Base-by-base conservation (phyloP, 2,329 filamentous ascomycete species). In the Anthostomella pinea region DNA sequence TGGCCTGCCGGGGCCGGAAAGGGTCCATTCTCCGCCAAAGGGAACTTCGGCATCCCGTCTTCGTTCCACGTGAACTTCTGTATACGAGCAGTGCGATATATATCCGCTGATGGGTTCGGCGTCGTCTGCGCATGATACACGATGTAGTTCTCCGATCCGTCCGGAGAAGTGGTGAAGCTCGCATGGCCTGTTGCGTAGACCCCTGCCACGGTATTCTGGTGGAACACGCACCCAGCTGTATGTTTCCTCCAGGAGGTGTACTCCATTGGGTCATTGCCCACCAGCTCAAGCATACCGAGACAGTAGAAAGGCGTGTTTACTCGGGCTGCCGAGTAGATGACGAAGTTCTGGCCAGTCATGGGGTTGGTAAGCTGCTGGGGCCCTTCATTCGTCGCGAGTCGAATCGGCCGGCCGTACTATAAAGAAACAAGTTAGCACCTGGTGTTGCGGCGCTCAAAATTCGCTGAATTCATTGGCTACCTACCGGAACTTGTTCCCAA, bases 301-400 rank as follows among this genome's bases (percentile, higher is more conserved):
- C 59, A 64, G 45, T 63, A 63, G 42, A 56, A 63, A 3, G 60
- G 61, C 6, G 60, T 64, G 36, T 62, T 60, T 7, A 63, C 59
- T 8, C 61, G 53, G n/a, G 61, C 59, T 7, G 58, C 61, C 8
- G 59, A 63, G 43, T 62, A 63, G 13, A 63, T 53, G 17, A 63
- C 51, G 26, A 64, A 62, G 35, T 57, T 56, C 34, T 64, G 60
- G 14, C 59, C 58, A 23, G 59, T 64, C 35, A 42, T 53, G 8
- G 60, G 60, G 33, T 64, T 63, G n/a, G 48, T 54, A 29, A 64
- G 58, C 35, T 63, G 59, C 38, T 63, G 52, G 1, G 59, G 60
- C 1, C 58, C 60, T 32, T 64, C 60, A 38, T 64, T 62, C 6
- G 58, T 62, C 14, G 60, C 59, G 6, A 63, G 51, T 2, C 60